Conservation (phyloP, 1,284 basidiomycete genomes). For the Microbotryum violaceum region DNA sequence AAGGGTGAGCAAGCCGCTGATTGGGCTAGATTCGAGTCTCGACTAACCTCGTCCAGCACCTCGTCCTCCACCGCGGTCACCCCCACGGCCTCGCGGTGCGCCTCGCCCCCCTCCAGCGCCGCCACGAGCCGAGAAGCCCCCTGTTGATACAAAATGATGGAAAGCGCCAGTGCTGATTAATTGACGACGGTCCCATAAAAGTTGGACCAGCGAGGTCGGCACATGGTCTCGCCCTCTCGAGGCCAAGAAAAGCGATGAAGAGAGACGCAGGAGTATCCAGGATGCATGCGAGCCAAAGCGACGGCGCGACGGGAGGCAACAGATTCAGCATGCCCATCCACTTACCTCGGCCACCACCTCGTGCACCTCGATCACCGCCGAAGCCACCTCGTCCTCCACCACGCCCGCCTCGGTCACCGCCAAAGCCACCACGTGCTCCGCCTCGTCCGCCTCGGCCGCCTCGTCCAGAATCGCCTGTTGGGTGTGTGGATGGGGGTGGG, state of each 20-base stretch:
- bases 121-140: slow-evolving; percentile 22
- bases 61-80: slow-evolving; percentile 14
- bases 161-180: too few relatives aligned
- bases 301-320: neutral
- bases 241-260: neutral
- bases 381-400: slow-evolving; percentile 42
- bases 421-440: slow-evolving; percentile 40
- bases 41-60: slow-evolving; percentile 28
- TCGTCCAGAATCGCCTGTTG: neutral
- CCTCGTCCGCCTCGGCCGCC: slow-evolving; percentile 23
- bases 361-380: slow-evolving; percentile 47
- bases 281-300: neutral
- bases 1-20: too few relatives aligned
- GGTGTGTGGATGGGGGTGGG: too few relatives aligned
- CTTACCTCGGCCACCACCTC: slow-evolving; percentile 48
- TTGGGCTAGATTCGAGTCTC: neutral
- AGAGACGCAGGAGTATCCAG: neutral
- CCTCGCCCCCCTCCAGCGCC: slow-evolving; percentile 49
- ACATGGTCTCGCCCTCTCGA: neutral
- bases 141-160: neutral
- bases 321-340: slow-evolving; percentile 35
- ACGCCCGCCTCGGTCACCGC: slow-evolving; percentile 47
- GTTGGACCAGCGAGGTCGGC: too few relatives aligned
- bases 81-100: slow-evolving; percentile 12
- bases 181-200: too few relatives aligned